A percentile compares a stretch with the other conserved stretches of the same genome.
Conservation (phyloP, 129 eudicot genomes). For the Centaurea solstitialis region DNA sequence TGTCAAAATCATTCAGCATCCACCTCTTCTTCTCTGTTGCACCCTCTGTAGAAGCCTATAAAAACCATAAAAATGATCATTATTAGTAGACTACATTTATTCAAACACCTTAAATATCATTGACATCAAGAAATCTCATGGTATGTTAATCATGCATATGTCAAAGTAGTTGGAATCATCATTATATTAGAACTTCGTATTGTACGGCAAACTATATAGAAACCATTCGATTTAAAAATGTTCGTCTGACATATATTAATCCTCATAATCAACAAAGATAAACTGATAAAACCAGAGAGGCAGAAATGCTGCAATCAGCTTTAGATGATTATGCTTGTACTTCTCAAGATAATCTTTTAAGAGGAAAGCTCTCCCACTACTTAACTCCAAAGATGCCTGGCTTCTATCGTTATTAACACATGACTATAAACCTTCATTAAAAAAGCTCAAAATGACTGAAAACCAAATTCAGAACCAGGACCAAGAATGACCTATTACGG, state of each 20-base stretch:
- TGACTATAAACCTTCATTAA: background rate
- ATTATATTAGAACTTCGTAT: background rate
- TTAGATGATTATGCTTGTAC: background rate
- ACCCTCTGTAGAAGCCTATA: conserved; percentile 59
- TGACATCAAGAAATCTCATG: background rate
- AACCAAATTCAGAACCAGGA: background rate
- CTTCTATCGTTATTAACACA: background rate
- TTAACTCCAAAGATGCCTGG: background rate
- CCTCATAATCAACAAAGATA: background rate
- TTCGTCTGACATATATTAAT: background rate
- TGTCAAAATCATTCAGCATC: conserved; percentile 84
- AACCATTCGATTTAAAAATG: background rate
- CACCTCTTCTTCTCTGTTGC: conserved; percentile 68
- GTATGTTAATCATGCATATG: background rate
- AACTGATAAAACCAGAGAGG: background rate
- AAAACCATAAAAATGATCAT: background rate
- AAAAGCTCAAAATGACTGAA: background rate
- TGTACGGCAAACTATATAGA: background rate
- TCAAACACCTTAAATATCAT: background rate
- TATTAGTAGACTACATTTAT: background rate
- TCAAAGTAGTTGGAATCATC: background rate
- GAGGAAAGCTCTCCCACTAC: background rate
- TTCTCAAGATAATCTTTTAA: background rate
- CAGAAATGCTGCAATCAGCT: background rate
- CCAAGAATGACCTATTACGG: background rate